These are phyloP conservation scores for Letharia columbiana DNA, from an alignment of 495 filamentous ascomycete genomes.

Conservation along the genomic window DNA sequence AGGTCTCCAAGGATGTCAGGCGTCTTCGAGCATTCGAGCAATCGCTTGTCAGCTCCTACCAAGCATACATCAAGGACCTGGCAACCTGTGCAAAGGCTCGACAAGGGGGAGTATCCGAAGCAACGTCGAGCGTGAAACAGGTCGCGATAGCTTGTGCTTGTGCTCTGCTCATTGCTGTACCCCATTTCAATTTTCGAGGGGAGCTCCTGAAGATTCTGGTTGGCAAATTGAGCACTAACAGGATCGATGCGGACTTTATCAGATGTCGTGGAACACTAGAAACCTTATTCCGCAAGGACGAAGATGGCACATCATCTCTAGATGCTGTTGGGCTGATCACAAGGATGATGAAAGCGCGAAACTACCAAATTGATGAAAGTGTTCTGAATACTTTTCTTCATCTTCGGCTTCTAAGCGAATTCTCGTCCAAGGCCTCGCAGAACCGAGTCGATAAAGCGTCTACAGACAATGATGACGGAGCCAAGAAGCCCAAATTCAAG, in stretches of 20 bases:
- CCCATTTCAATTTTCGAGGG: conserved; percentile 91
- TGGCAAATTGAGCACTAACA: conserved; percentile 63
- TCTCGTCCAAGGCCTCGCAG: conserved; percentile 69
- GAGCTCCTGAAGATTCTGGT: conserved; percentile 83
- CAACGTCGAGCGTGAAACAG: conserved; percentile 43
- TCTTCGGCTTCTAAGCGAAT: conserved; percentile 79
- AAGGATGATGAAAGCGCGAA: conserved; percentile 85
- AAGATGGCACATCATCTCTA: conserved; percentile 77
- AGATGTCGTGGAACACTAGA: conserved; percentile 76
- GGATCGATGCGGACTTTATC: conserved; percentile 59
- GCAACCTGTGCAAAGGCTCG: conserved; percentile 49
- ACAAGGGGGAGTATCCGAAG: conserved; percentile 28
- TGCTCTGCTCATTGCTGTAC: conserved; percentile 63
- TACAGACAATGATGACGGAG: conserved; percentile 31
- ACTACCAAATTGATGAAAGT: conserved; percentile 73
- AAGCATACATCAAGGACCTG: conserved; percentile 70
- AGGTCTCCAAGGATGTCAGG: conserved; percentile 86
- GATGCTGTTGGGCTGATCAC: conserved; percentile 78
- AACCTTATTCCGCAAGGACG: conserved; percentile 73
- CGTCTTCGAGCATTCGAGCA: conserved; percentile 76
- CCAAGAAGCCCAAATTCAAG: conserved; percentile 65
- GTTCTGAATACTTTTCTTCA: conserved; percentile 87
- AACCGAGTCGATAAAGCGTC: conserved; percentile 55
- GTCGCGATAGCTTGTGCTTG: conserved; percentile 82
- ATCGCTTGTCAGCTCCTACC: conserved; percentile 68